Conservation (phyloP, 805 yeast genomes). For the Candida michaelii region DNA sequence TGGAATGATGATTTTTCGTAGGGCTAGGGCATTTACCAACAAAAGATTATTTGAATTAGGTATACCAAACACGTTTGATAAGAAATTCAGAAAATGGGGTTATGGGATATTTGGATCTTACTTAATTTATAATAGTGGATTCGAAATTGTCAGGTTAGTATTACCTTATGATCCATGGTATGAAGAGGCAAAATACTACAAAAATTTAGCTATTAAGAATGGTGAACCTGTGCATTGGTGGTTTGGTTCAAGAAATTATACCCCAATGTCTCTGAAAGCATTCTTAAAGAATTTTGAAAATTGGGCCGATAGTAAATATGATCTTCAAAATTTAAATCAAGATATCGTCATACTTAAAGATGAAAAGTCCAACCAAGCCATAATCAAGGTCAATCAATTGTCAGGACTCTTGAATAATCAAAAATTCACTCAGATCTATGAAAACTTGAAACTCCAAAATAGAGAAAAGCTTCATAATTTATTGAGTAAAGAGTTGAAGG, state of each 20-base stretch:
- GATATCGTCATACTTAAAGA: conserved; percentile 2
- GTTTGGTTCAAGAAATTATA: conserved; percentile 65
- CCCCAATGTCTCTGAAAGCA: conserved; percentile 48
- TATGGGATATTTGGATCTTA: conserved; percentile 39
- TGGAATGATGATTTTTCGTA: conserved; percentile 37
- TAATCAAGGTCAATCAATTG: conserved; percentile 3
- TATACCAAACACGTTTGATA: conserved; percentile 15
- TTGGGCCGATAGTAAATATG: conserved; percentile 5
- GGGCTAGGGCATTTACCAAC: conserved; percentile 18
- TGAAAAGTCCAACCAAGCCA: background rate
- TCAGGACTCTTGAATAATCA: conserved; percentile 17
- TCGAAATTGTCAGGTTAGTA: conserved; percentile 54
- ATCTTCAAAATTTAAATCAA: conserved; percentile 1
- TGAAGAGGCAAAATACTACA: conserved; percentile 60
- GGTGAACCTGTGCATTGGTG: conserved; percentile 55
- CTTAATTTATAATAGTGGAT: conserved; percentile 51
- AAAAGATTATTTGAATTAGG: conserved; percentile 12
- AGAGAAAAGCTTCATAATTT: conserved; percentile 18
- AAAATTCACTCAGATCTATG: conserved; percentile 31
- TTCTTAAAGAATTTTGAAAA: conserved; percentile 30
- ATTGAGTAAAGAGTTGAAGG: conserved; percentile 24
- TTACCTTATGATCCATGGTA: conserved; percentile 65
- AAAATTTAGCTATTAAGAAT: conserved; percentile 47
- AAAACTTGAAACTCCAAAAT: conserved; percentile 18
- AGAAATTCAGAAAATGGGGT: conserved; percentile 16